Base-by-base conservation (phyloP, 2,329 filamentous ascomycete genomes). In the Aspergillus awamori region DNA sequence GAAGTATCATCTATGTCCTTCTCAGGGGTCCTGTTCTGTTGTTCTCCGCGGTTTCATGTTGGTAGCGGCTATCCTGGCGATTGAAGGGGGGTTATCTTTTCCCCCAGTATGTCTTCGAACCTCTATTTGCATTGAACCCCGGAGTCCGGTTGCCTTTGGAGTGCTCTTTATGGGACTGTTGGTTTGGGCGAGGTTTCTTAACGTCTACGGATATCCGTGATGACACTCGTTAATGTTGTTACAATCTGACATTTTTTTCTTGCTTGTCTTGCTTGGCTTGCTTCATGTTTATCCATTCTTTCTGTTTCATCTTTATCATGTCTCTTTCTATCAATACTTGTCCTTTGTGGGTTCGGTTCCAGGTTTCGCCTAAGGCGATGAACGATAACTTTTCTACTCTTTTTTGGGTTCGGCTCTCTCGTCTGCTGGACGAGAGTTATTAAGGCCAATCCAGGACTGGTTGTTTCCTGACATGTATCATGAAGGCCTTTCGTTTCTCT, bases 121-220 rank as follows among this genome's bases (percentile, higher is more conserved):
- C 53, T 33, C 64, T 64, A 54, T 59, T 69, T 69, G 68, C 68
- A 71, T 72, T 59, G 53, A 64, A 62, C 61, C 64, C 10, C 56
- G 70, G 70, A 70, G 69, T 70, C 62, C 58, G 63, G 67, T 62
- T 61, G 57, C 43, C 58, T 60, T 65, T 64, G 56, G 48, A 57
- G 61, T 57, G 48, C 53, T 58, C 41, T 63, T 62, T 62, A 55
- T 53, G 57, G 52, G 63, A 52, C 33, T 57, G 54, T 62, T 61
- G 30, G 53, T 59, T 63, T 57, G 60, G 33, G 53, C 57, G 58
- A 57, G 41, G 36, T 67, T 51, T 60, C 20, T 53, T 58, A 24
- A 41, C 59, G 36, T 20, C 53, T 48, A 24, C 57, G 53, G n/a
- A 54, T 49, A 45, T 56, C 28, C 33, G 38, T 30, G 53, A 53